Percentiles rank a stretch among this genome's conserved stretches.
phyloP scores from a whole-genome alignment of 2,329 filamentous ascomycete genomes.

The Neoascochyta sp. region DNA sequence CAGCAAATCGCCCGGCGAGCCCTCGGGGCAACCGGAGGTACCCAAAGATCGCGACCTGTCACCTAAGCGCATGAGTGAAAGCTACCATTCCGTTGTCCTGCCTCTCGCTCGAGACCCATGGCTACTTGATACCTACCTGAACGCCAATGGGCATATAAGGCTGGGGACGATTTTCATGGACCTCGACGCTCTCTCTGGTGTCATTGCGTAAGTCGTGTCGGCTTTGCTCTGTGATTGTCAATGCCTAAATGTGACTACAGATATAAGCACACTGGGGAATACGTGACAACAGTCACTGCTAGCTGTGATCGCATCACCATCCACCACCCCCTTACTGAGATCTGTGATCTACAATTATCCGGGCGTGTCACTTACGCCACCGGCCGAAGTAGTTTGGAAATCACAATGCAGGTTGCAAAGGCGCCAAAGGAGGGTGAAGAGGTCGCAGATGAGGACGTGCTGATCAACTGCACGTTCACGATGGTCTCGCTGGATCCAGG shows the following conservation, averaged over 20 bases:
- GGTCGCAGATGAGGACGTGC: slow-evolving; percentile 56
- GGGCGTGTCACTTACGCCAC: slow-evolving; percentile 68
- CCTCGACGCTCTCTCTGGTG: slow-evolving; percentile 70
- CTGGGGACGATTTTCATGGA: slow-evolving; percentile 76
- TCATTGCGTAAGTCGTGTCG: slow-evolving; percentile 61
- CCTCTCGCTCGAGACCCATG: slow-evolving; percentile 71
- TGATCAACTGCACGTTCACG: slow-evolving; percentile 71
- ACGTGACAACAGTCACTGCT: slow-evolving; percentile 61
- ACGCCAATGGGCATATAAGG: slow-evolving; percentile 68
- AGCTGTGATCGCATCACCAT: slow-evolving; percentile 64
- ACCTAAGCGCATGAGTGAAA: slow-evolving; percentile 68
- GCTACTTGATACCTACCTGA: slow-evolving; percentile 74
- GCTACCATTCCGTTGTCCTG: slow-evolving; percentile 65
- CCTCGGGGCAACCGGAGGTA: slow-evolving; percentile 33
- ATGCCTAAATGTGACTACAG: slow-evolving; percentile 16
- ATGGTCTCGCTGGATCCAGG: slow-evolving; percentile 70
- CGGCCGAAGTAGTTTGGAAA: slow-evolving; percentile 68
- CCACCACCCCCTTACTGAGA: slow-evolving; percentile 68
- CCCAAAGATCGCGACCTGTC: slow-evolving; percentile 53
- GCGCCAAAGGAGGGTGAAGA: slow-evolving; percentile 57
- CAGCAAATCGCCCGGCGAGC: slow-evolving; percentile 25
- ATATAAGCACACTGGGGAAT: slow-evolving; percentile 67
- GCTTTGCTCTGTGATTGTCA: slow-evolving; percentile 48
- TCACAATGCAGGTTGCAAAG: slow-evolving; percentile 69
- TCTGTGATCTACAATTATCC: slow-evolving; percentile 73